These are phyloP conservation scores for Trametes sp. DNA, from an alignment of 1,284 basidiomycete genomes.

Conservation along the genomic window DNA sequence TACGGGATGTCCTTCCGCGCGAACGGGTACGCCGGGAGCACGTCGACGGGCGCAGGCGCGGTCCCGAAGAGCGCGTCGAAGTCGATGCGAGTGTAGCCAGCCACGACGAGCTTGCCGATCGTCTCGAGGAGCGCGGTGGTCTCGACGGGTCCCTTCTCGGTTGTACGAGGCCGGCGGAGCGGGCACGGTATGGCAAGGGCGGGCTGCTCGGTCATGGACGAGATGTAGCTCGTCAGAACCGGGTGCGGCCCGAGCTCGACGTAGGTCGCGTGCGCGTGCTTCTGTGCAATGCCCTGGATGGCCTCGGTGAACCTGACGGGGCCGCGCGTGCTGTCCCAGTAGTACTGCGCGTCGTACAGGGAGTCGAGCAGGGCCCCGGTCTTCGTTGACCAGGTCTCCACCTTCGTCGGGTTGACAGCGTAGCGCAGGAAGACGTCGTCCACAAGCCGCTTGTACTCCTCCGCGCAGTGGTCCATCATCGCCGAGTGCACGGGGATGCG, in stretches of 20 bases:
- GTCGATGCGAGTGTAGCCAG: slow-evolving; percentile 28
- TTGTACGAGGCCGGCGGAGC: slow-evolving; percentile 36
- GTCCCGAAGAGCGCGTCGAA: slow-evolving; percentile 27
- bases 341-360: slow-evolving; percentile 41
- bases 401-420: slow-evolving; percentile 22
- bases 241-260: slow-evolving; percentile 49
- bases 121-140: slow-evolving; percentile 18
- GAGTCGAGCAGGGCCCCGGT: slow-evolving; percentile 33
- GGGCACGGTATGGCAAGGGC: slow-evolving; percentile 37
- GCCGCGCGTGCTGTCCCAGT: slow-evolving; percentile 44
- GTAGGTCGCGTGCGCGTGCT: slow-evolving; percentile 34
- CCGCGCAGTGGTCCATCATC: slow-evolving; percentile 43
- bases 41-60: not conserved
- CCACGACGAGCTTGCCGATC: slow-evolving; percentile 24
- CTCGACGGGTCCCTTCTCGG: slow-evolving; percentile 9
- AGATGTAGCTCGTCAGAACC: slow-evolving; percentile 44
- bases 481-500: slow-evolving; percentile 43
- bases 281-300: slow-evolving; percentile 30
- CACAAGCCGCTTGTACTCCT: slow-evolving; percentile 35
- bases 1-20: slow-evolving; percentile 27
- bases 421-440: slow-evolving; percentile 39
- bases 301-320: slow-evolving; percentile 43
- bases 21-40: slow-evolving; percentile 31
- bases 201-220: slow-evolving; percentile 31
- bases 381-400: slow-evolving; percentile 36